Evolutionary conservation across 495 filamentous ascomycete species (phyloP), one percentile per base, ranked within the genome.

Genomic region (Aspergillus biplanus): DNA sequence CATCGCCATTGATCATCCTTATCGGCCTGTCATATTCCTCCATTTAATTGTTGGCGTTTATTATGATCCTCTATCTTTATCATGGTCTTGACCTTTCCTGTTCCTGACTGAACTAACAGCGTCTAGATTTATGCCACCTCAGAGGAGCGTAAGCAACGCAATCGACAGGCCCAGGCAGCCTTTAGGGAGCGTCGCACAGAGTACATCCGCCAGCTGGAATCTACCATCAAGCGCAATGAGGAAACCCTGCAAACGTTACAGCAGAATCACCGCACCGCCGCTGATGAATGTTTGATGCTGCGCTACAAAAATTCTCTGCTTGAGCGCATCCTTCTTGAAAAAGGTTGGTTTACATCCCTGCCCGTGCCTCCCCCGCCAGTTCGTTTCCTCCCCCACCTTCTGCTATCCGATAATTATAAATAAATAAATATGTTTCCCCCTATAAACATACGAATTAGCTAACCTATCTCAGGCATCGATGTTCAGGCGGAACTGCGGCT

Each of bases 151-250:
- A 98, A 99, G 80, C 95, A 97, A 79, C 87, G 96, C 66, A 99
- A 99, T 71, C 86, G 95, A 65, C 96, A 98, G 77, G 95, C 95
- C 33, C 95, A 99, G 75, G 95, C 95, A 50, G 95, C 95, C 33
- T 99, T 99, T 71, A 89, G 95, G 52, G 95, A 99, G 75, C 88
- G 95, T 63, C 88, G 95, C 64, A 98, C 96, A 33, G 95, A 99
- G 80, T 99, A 99, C 74, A 99, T 99, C 81, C 97, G 97, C 79
- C 96, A 99, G 75, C 85, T 99, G 11, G 95, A 99, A 76, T 91
- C 92, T 57, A 97, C 93, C 59, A 98, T 99, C 76, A 96, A 96
- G 73, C 93, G 92, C 65, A 95, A 98, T 81, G 95, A 99, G 76
- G 92, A 97, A 65, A 90, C 90, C 65, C 81, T 99, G 44, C 89